Evolutionary conservation across 306 rosid genomes (phyloP).

Genomic region (Gynostemma pentaphyllum): DNA sequence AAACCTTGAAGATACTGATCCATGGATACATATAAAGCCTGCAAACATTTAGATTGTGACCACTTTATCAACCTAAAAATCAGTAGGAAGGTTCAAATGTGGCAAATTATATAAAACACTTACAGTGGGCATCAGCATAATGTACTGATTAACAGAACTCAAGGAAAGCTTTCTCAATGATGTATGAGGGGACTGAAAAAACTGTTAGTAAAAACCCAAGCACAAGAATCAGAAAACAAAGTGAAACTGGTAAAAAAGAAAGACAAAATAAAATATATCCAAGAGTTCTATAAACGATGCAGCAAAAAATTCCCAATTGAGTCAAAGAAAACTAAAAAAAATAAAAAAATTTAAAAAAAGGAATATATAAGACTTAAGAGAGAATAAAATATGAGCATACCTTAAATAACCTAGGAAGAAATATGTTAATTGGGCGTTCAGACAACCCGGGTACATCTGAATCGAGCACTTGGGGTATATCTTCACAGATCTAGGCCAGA

Average conservation of each 20-base stretch:
- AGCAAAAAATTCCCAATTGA: neutral
- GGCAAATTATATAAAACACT: conserved; percentile 22
- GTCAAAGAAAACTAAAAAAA: neutral
- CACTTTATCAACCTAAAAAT: conserved; percentile 11
- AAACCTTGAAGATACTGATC: conserved; percentile 95
- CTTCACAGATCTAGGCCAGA: conserved; percentile 76
- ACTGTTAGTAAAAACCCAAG: conserved; percentile 30
- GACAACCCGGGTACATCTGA: conserved; percentile 85
- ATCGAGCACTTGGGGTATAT: conserved; percentile 92
- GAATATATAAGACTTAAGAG: neutral
- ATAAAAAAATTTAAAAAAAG: no score
- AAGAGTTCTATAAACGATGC: neutral
- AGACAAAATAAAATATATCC: neutral
- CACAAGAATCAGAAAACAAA: conserved; percentile 3
- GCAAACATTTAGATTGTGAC: conserved; percentile 13
- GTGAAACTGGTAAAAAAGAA: neutral
- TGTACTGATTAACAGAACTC: conserved; percentile 91
- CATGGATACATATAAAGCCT: conserved; percentile 74
- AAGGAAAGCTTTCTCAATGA: conserved; percentile 76
- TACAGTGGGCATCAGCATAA: conserved; percentile 97
- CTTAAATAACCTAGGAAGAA: conserved; percentile 81
- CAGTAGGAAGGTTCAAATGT: conserved; percentile 12
- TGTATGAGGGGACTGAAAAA: conserved; percentile 86
- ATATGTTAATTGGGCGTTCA: conserved; percentile 81
- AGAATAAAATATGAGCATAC: conserved; percentile 20